phyloP scores from a whole-genome alignment of 2,329 filamentous ascomycete species.

The Trichophyton simii region DNA sequence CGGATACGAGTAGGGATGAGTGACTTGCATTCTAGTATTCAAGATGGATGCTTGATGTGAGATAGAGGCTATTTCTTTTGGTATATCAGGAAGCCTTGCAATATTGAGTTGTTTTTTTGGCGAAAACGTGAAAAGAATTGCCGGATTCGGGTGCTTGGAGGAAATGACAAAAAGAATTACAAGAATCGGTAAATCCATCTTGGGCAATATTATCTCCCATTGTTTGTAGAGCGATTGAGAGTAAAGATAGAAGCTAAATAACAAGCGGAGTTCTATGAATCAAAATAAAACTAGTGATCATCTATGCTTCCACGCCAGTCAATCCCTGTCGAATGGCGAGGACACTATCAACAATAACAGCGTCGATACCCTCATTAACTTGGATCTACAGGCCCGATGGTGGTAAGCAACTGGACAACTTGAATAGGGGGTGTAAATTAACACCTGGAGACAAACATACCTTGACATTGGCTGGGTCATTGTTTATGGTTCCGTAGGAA shows the following conservation, averaged over 20 bases:
- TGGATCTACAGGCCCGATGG: conserved; percentile 47
- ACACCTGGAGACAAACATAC: conserved; percentile 40
- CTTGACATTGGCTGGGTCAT: conserved; percentile 73
- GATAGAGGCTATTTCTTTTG: background rate
- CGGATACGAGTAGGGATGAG: conserved; percentile 29
- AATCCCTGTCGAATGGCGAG: conserved; percentile 85
- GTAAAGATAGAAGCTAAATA: background rate
- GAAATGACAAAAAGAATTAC: too few species aligned
- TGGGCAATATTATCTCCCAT: too few species aligned
- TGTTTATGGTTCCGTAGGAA: conserved; percentile 84
- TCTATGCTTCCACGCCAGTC: conserved; percentile 36
- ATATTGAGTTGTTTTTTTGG: background rate
- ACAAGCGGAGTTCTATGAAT: background rate
- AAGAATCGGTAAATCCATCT: too few species aligned
- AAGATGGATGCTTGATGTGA: conserved; percentile 39
- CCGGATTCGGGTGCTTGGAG: too few species aligned
- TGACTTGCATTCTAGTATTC: conserved; percentile 38
- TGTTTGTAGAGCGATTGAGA: background rate
- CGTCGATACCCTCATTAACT: conserved; percentile 91
- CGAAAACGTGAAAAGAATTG: too few species aligned
- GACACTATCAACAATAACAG: conserved; percentile 92
- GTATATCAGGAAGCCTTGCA: background rate
- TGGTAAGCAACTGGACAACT: background rate
- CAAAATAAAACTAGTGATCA: background rate
- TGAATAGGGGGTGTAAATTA: background rate